Percentiles rank a stretch among this genome's conserved stretches.
Conservation (phyloP, 2,329 filamentous ascomycete genomes). For the Fusarium xyrophilum region DNA sequence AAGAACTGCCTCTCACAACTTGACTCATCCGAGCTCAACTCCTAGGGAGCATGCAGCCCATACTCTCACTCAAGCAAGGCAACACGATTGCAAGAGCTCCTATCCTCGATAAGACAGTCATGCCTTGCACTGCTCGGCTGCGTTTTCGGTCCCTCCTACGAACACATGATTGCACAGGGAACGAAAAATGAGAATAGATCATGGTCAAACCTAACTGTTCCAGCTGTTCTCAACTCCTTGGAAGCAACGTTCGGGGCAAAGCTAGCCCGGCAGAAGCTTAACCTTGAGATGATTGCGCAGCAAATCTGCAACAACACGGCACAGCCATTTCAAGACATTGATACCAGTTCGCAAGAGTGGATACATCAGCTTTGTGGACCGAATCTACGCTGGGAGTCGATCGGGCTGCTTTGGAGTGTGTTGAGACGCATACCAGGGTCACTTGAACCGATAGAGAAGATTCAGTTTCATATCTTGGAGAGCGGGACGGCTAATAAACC, state of each 20-base stretch:
- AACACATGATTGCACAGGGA: background rate
- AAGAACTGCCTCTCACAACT: constrained; percentile 6
- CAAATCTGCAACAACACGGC: background rate
- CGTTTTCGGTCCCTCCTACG: background rate
- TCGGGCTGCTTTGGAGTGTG: constrained; percentile 7
- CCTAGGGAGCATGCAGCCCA: background rate
- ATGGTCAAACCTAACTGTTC: constrained; percentile 6
- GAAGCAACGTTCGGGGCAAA: background rate
- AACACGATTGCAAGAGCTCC: background rate
- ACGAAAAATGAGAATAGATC: background rate
- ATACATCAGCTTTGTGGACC: background rate
- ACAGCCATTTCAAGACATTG: background rate
- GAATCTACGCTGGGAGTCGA: constrained; percentile 1
- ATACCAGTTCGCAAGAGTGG: constrained; percentile 1
- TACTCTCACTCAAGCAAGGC: background rate
- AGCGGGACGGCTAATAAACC: background rate
- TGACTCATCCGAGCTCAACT: background rate
- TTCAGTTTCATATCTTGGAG: background rate
- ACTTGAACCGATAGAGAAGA: background rate
- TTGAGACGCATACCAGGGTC: background rate
- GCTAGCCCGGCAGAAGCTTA: rapidly evolving
- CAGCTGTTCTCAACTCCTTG: background rate
- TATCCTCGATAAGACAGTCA: background rate
- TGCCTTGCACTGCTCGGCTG: background rate
- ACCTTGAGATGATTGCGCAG: background rate